Evolutionary conservation across 139 green algal species (phyloP).

Genomic region (Haematococcus lacustris): DNA sequence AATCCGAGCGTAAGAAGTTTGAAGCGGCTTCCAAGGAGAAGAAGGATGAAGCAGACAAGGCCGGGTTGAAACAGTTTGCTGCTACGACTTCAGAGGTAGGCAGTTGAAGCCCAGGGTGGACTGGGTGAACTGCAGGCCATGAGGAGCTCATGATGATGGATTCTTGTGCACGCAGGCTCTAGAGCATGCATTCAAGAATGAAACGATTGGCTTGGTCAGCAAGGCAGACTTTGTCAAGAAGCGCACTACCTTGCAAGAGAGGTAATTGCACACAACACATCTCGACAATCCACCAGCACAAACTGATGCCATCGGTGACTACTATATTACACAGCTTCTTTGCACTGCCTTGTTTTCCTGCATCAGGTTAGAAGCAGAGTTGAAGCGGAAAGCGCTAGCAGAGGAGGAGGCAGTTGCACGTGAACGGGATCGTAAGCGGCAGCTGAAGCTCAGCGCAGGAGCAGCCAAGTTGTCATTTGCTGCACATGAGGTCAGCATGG

Average conservation of each 20-base stretch:
- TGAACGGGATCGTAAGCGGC: conserved; percentile 29
- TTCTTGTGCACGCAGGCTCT: conserved; percentile 49
- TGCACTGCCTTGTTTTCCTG: background rate
- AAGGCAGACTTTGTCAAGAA: conserved; percentile 87
- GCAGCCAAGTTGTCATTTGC: conserved; percentile 78
- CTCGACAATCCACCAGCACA: background rate
- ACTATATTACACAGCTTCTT: background rate
- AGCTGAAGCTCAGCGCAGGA: conserved; percentile 24
- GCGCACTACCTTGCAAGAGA: conserved; percentile 59
- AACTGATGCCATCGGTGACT: background rate
- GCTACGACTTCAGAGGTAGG: conserved; percentile 40
- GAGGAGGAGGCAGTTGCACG: conserved; percentile 29
- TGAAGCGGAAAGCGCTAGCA: conserved; percentile 23
- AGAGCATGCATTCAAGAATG: conserved; percentile 87
- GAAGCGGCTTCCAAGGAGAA: conserved; percentile 39
- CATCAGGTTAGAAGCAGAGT: conserved; percentile 29
- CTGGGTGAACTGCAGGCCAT: background rate
- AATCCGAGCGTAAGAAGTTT: conserved; percentile 60
- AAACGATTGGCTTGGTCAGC: conserved; percentile 93
- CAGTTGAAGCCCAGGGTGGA: background rate
- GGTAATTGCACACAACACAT: conserved; percentile 16
- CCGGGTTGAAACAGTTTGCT: conserved; percentile 54
- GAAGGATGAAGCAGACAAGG: conserved; percentile 18
- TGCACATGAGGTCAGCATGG: conserved; percentile 11
- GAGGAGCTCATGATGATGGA: background rate